These are phyloP conservation scores for Sporobolomyces pararoseus DNA, from an alignment of 768 basidiomycete species.

Conservation along the genomic window DNA sequence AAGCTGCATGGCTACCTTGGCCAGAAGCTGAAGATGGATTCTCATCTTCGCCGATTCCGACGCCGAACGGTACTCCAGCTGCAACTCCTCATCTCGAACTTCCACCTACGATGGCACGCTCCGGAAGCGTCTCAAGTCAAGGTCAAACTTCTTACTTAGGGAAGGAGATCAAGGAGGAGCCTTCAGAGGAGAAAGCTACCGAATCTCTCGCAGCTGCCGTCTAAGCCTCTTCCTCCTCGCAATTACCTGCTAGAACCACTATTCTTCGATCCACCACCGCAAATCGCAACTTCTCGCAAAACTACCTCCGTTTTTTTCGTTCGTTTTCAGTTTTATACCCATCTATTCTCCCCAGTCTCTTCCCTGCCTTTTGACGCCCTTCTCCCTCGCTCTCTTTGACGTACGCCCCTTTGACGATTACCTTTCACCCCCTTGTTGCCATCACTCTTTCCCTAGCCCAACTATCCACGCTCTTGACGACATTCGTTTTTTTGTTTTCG, in stretches of 20 bases:
- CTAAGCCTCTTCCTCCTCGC: neutral
- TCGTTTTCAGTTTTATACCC: neutral
- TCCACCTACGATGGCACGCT: constrained; percentile 6
- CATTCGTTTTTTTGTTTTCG: too few relatives aligned
- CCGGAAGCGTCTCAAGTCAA: constrained; percentile 5
- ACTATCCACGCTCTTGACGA: too few relatives aligned
- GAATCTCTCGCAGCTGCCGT: neutral
- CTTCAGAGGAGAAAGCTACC: neutral
- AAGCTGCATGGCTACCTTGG: constrained; percentile 29
- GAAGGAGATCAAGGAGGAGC: constrained; percentile 1
- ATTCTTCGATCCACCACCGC: neutral
- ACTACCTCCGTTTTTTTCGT: neutral
- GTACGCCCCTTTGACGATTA: neutral
- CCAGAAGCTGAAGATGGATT: constrained; percentile 30
- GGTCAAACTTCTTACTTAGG: neutral
- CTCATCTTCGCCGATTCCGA: constrained; percentile 25
- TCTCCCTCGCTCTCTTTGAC: neutral
- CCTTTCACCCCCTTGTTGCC: neutral
- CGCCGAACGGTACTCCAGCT: constrained; percentile 3
- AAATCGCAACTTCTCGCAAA: neutral
- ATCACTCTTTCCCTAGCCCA: neutral
- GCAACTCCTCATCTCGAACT: constrained; percentile 10
- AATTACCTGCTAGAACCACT: too few relatives aligned
- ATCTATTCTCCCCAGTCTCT: neutral
- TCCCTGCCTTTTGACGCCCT: neutral